Conservation (phyloP, 148 eudicot species). For the Dysphania ambrosioides region DNA sequence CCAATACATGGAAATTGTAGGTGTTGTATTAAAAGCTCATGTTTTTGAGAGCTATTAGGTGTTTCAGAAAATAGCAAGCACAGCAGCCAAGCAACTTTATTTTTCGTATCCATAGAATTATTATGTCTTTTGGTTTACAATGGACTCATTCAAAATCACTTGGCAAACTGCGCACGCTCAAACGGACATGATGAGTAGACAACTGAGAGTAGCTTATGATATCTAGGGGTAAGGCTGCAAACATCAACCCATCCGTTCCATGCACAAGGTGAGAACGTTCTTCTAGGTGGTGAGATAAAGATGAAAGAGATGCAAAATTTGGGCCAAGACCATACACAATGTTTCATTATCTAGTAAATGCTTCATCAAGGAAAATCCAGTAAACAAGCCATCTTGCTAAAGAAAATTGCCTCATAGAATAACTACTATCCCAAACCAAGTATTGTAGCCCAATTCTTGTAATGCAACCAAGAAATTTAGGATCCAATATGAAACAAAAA, state of each 20-base stretch:
- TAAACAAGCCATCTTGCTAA: not conserved
- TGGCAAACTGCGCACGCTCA: no score
- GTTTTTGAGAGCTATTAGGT: not conserved
- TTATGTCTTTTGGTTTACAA: no score
- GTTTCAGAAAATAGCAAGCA: no score
- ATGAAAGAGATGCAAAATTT: no score
- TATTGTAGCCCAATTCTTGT: not conserved
- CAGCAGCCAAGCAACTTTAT: no score
- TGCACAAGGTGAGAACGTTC: not conserved
- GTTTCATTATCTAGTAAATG: no score
- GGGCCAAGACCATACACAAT: no score
- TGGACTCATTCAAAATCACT: no score
- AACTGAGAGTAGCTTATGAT: not conserved
- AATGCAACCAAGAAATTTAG: not conserved
- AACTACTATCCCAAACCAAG: not conserved
- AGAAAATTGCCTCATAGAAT: not conserved
- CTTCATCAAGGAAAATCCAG: not conserved
- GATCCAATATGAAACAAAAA: not conserved
- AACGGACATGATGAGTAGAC: no score
- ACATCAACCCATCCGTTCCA: not conserved
- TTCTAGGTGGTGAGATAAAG: not conserved
- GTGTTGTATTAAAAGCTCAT: not conserved
- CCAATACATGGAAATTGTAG: no score
- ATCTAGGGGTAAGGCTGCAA: not conserved
- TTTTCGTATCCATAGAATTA: no score